Conservation (phyloP, 164 flowering plant species). For the Buxus sempervirens region DNA sequence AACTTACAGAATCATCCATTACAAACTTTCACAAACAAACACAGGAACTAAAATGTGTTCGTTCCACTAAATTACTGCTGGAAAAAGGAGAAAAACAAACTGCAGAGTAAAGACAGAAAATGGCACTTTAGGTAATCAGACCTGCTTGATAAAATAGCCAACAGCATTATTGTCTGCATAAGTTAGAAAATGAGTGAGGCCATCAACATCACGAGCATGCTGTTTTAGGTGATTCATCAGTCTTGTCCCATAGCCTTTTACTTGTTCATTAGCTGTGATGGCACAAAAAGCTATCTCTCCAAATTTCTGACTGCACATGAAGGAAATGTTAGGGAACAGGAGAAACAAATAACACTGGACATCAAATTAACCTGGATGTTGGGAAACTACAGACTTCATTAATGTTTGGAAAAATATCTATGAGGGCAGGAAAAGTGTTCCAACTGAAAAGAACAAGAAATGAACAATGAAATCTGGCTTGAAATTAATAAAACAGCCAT, state of each 20-base stretch:
- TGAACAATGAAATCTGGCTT: too few species aligned
- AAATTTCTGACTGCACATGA: conserved; percentile 69
- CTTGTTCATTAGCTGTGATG: conserved; percentile 97
- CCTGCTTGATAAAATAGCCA: conserved; percentile 96
- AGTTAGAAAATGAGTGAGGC: conserved; percentile 92
- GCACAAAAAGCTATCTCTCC: conserved; percentile 99
- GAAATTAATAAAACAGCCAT: too few species aligned
- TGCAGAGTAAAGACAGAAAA: conserved; percentile 5
- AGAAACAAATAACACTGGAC: conserved; percentile 1
- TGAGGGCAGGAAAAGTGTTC: too few species aligned
- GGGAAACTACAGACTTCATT: too few species aligned
- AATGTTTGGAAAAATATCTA: too few species aligned
- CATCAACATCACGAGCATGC: conserved; percentile 96
- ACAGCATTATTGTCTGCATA: conserved; percentile 99
- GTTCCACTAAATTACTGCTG: not conserved
- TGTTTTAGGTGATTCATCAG: conserved; percentile 97
- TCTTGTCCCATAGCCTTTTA: conserved; percentile 98
- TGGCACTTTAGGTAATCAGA: conserved; percentile 16
- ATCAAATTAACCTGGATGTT: too few species aligned
- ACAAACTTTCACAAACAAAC: not conserved
- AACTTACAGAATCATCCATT: not conserved
- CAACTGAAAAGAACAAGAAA: too few species aligned
- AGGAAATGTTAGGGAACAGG: conserved; percentile 1
- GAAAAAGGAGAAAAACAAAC: not conserved
- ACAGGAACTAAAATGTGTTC: not conserved